Evolutionary conservation across 73 alveolate genomes (phyloP), one percentile per base, ranked within the genome.

Genomic region (Durusdinium trenchii): DNA sequence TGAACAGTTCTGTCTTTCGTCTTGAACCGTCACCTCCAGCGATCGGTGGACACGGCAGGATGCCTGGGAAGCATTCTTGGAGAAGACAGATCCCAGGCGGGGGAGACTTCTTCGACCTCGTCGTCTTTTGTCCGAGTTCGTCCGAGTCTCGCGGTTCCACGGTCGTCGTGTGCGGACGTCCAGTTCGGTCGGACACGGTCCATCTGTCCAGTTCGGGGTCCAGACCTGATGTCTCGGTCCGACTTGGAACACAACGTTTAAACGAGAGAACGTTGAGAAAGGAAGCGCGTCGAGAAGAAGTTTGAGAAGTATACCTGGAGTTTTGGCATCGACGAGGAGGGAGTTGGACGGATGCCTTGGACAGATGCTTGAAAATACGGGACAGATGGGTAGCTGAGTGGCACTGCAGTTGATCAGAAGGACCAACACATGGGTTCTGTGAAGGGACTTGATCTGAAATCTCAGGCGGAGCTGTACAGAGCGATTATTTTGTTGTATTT

Each of bases 221-320:
- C n/a, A n/a, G n/a, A n/a, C n/a, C n/a, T n/a, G n/a, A n/a, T n/a
- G n/a, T n/a, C n/a, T n/a, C n/a, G n/a, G n/a, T n/a, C n/a, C n/a
- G n/a, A n/a, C n/a, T n/a, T n/a, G n/a, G n/a, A n/a, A n/a, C n/a
- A n/a, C n/a, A n/a, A n/a, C n/a, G n/a, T n/a, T n/a, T n/a, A n/a
- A n/a, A n/a, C n/a, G n/a, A n/a, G n/a, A n/a, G n/a, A n/a, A n/a
- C n/a, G n/a, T 38, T 28, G 23, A 38, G 79, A 32, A 73, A 91
- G 98, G 98, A 91, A 91, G 64, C 98, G 98, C 12, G 76, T 91
- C 57, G 78, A 91, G 46, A 91, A 91, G 98, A 91, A 71, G 71
- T 91, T 91, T 42, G 89, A 91, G 98, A 91, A 67, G 40, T 91
- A 91, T 47, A 69, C 98, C 89, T 91, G 98, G 98, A 91, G 98